Evolutionary conservation across 1,284 basidiomycete species (phyloP).

Genomic region (Megacollybia platyphylla): DNA sequence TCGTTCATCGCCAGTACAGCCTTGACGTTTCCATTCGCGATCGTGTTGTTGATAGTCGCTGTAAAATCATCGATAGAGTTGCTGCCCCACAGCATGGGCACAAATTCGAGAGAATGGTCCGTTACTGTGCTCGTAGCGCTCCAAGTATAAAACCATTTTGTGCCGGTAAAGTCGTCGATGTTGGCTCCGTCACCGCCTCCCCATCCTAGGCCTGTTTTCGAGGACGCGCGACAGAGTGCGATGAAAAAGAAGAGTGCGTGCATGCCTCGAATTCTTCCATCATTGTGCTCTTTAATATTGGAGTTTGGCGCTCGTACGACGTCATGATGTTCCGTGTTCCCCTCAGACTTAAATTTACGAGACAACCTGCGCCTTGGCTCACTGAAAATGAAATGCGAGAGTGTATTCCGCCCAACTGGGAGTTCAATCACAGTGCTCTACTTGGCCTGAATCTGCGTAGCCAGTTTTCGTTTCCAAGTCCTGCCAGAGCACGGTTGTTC

Average conservation of each 20-base stretch:
- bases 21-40: constrained; percentile 29
- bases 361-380: too few relatives aligned
- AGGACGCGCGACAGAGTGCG: not conserved
- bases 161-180: not conserved
- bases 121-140: constrained; percentile 14
- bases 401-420: not conserved
- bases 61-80: constrained; percentile 22
- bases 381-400: too few relatives aligned
- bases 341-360: too few relatives aligned
- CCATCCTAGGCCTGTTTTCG: not conserved
- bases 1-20: constrained; percentile 58
- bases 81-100: constrained; percentile 53
- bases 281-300: too few relatives aligned
- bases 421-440: not conserved
- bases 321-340: too few relatives aligned
- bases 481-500: not conserved
- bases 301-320: too few relatives aligned
- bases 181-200: not conserved
- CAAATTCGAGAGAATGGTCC: constrained; percentile 22
- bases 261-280: too few relatives aligned
- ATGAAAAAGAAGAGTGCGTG: not conserved
- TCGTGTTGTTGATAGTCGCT: constrained; percentile 21
- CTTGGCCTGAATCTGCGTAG: not conserved
- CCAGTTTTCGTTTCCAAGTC: not conserved
- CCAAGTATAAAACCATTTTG: constrained; percentile 40